These are phyloP conservation scores for Yamadazyma triangularis DNA, from an alignment of 1,139 yeast genomes.

Conservation along the genomic window DNA sequence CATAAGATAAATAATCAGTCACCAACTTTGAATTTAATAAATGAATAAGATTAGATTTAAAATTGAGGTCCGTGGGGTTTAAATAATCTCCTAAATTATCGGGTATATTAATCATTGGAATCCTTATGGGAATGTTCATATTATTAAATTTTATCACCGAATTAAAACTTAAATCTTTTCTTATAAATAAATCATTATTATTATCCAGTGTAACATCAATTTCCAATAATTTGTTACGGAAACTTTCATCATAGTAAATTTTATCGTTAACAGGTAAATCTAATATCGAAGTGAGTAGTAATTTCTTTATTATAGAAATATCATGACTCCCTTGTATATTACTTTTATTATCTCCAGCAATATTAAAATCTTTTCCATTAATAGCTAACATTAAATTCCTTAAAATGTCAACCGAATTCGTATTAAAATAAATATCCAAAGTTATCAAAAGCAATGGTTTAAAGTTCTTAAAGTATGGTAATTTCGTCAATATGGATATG, in stretches of 20 bases:
- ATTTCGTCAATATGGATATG: slow-evolving; percentile 48
- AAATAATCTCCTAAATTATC: slow-evolving; percentile 44
- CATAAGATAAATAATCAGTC: slow-evolving; percentile 27
- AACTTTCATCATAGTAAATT: slow-evolving; percentile 36
- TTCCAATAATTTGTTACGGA: slow-evolving; percentile 35
- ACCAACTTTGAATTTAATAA: slow-evolving; percentile 32
- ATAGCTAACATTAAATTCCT: slow-evolving; percentile 28
- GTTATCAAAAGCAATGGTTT: slow-evolving; percentile 55
- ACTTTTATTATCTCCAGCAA: slow-evolving; percentile 12
- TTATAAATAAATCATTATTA: slow-evolving; percentile 30
- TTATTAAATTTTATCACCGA: slow-evolving; percentile 31
- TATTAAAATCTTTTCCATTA: slow-evolving; percentile 29
- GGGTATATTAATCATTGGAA: slow-evolving; percentile 40
- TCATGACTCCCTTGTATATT: slow-evolving; percentile 5
- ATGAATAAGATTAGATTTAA: slow-evolving; percentile 38
- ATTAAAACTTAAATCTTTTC: slow-evolving; percentile 44
- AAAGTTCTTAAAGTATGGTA: slow-evolving; percentile 52
- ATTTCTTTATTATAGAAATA: slow-evolving; percentile 30
- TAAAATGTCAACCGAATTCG: slow-evolving; percentile 19
- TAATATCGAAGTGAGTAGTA: slow-evolving; percentile 41
- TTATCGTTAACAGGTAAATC: slow-evolving; percentile 46
- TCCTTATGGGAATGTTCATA: slow-evolving; percentile 42
- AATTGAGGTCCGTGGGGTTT: slow-evolving; percentile 43
- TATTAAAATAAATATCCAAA: slow-evolving; percentile 42
- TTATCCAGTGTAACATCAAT: slow-evolving; percentile 13